Evolutionary conservation across 2,329 filamentous ascomycete genomes (phyloP), one percentile per base, ranked within the genome.

Genomic region (Metarhizium guizhouense): DNA sequence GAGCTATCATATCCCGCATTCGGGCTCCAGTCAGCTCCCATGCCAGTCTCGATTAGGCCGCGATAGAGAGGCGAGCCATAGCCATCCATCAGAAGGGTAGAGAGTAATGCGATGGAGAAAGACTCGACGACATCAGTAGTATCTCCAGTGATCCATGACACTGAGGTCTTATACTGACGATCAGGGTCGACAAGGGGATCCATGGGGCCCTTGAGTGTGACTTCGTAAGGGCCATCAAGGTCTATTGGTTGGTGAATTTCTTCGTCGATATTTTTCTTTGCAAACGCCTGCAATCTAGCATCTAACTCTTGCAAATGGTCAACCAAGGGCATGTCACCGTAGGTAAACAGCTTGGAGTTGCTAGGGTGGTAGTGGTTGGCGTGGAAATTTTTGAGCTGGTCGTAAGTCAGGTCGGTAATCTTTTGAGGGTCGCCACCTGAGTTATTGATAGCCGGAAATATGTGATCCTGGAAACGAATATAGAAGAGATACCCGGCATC

Each of bases 401-500:
- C 84, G 71, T 96, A 92, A 1, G 92, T 97, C 58, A 99, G 76
- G 63, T 97, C 90, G 34, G 94, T 96, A 64, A 99, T 99, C 71
- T 93, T 95, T 66, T 94, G 87, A 0, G 94, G 94, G 67, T 99
- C 94, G 54, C 94, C 94, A 38, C 94, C 94, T 1, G 93, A 97
- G 74, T 99, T 97, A 74, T 99, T 88, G 69, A 99, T 87, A 42
- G 87, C 87, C 0, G 94, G 94, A 67, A 95, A 94, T 54, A 99
- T 90, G 68, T 94, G 87, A 64, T 97, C 91, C 67, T 95, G 90
- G 72, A 95, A 99, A 54, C 87, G 83, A 62, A 96, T 95, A 70
- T 96, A 97, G 76, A 90, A 99, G 1, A 97, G 77, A 65, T 99
- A 99, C 62, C 90, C 90, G 6, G 93, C 91, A 70, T 99, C 94